Evolutionary conservation across 768 basidiomycete species (phyloP).

Genomic region (Termitomyces sp.): DNA sequence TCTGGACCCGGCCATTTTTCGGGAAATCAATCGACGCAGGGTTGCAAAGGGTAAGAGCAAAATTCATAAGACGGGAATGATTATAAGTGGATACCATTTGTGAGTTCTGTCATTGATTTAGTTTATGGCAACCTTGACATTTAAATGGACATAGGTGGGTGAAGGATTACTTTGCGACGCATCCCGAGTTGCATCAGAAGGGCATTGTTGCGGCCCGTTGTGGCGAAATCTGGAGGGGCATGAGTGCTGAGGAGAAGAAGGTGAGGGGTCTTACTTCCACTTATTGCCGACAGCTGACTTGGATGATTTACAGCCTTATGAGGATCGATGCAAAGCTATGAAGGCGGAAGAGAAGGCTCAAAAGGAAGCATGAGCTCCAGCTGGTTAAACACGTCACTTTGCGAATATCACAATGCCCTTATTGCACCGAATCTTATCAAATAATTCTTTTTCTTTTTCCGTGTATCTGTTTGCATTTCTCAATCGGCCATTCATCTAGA

Average conservation of each 20-base stretch:
- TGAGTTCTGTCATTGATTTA: not conserved
- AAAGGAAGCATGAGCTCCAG: not conserved
- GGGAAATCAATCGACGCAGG: conserved; percentile 26
- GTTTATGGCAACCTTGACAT: not conserved
- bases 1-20: conserved; percentile 14
- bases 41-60: conserved; percentile 19
- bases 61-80: not conserved
- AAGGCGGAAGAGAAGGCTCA: not conserved
- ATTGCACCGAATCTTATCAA: not conserved
- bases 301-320: not conserved
- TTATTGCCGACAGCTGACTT: not conserved
- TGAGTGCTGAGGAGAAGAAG: not conserved
- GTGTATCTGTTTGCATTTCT: not conserved
- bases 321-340: not conserved
- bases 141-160: not conserved
- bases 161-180: not conserved
- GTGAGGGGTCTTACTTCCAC: not conserved
- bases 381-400: not conserved
- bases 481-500: not conserved
- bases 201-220: no score
- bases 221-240: not conserved
- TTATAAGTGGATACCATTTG: not conserved
- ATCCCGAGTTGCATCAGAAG: not conserved
- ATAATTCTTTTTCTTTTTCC: not conserved
- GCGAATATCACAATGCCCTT: not conserved